Evolutionary conservation across 2,329 filamentous ascomycete species (phyloP).

Genomic region (Arthroderma uncinatum): DNA sequence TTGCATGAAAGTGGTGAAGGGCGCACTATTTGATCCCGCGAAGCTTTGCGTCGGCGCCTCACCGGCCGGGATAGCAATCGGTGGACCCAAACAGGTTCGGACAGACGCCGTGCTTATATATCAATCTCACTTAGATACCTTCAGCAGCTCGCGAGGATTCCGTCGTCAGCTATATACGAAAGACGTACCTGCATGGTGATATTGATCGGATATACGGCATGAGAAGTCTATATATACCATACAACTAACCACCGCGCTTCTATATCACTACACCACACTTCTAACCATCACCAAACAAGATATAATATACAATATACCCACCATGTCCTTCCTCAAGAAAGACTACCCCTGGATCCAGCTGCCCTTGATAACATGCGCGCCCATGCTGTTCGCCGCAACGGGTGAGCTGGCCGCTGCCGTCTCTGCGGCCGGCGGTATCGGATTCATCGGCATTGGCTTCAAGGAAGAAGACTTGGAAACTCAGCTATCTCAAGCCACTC

Average conservation of each 20-base stretch:
- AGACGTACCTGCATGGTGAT: not conserved
- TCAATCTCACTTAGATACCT: not conserved
- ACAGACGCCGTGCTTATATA: not conserved
- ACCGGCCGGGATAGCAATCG: not conserved
- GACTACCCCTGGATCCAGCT: slow-evolving; percentile 47
- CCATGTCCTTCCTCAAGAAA: slow-evolving; percentile 7
- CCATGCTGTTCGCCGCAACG: slow-evolving; percentile 55
- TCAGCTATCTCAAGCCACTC: slow-evolving; percentile 22
- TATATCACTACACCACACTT: not conserved
- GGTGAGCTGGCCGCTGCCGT: slow-evolving; percentile 50
- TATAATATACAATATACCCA: not conserved
- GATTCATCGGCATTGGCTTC: slow-evolving; percentile 50
- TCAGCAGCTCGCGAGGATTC: not conserved
- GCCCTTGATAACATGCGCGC: slow-evolving; percentile 52
- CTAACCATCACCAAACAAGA: not conserved
- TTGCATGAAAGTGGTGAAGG: not conserved
- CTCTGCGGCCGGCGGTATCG: slow-evolving; percentile 44
- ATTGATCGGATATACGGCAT: not conserved
- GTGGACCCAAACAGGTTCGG: not conserved
- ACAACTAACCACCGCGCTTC: not conserved
- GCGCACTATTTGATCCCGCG: not conserved
- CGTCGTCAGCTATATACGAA: not conserved
- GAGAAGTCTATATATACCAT: not conserved
- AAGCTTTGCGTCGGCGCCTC: not conserved
- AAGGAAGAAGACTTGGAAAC: slow-evolving; percentile 23